A percentile compares a stretch with the other conserved stretches of the same genome.
These are phyloP conservation scores for Artemisia annua DNA, from an alignment of 129 eudicot species.

Conservation along the genomic window DNA sequence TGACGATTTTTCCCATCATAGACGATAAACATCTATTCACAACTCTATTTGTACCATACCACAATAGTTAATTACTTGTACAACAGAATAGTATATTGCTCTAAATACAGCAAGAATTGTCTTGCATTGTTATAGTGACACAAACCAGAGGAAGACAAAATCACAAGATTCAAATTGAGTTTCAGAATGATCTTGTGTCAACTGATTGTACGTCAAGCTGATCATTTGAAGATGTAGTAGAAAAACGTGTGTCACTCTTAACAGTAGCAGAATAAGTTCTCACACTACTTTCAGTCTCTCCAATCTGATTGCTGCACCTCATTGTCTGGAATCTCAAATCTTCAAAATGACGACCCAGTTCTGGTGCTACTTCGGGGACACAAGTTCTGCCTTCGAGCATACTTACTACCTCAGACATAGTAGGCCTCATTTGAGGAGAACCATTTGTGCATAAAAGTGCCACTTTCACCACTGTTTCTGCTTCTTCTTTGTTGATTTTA, in stretches of 20 bases:
- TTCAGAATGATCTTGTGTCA: conserved; percentile 31
- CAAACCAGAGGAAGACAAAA: neutral
- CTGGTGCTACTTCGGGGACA: conserved; percentile 46
- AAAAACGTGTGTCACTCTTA: conserved; percentile 28
- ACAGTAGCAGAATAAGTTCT: conserved; percentile 33
- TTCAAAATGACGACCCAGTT: conserved; percentile 36
- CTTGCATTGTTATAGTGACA: neutral
- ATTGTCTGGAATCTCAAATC: conserved; percentile 74
- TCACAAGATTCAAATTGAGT: neutral
- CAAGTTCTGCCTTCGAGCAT: conserved; percentile 62
- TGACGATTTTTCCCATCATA: too few species aligned
- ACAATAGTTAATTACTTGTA: too few species aligned
- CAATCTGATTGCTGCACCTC: conserved; percentile 46
- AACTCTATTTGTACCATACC: too few species aligned
- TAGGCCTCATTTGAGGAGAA: conserved; percentile 67
- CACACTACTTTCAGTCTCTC: conserved; percentile 25
- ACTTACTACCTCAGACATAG: conserved; percentile 69
- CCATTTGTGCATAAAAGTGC: conserved; percentile 69
- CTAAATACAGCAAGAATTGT: neutral
- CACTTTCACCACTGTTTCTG: conserved; percentile 52
- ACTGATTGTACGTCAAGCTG: conserved; percentile 29
- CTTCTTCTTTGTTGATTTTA: conserved; percentile 54
- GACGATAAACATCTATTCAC: too few species aligned
- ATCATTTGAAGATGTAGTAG: conserved; percentile 37
- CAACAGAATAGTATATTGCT: neutral